Evolutionary conservation across 768 basidiomycete species (phyloP), one percentile per base, ranked within the genome.

Genomic region (Amanita brunnescens): DNA sequence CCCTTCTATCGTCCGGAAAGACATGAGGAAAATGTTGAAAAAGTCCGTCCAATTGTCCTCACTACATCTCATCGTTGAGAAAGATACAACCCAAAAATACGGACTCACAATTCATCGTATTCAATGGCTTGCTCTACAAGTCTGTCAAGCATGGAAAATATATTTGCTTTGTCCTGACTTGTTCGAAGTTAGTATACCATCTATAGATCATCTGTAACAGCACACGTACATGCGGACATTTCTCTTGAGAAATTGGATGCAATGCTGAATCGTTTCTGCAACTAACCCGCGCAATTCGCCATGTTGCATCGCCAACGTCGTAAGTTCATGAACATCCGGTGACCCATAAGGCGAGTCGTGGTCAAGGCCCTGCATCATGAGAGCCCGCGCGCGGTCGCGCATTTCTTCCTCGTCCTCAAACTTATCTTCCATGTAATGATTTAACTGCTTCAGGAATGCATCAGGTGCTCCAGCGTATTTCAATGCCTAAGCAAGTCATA

Each of bases 381-480:
- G 41, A 43, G 58, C 59, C 32, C 68, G 73, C 33, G 78, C 71
- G 32, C 80, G 76, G 55, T 92, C 83, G 34, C 81, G 80, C 66
- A 89, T 75, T 45, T 93, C 88, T 60, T 87, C 83, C 62, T 90
- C 87, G 61, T 96, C 92, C 59, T 94, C 91, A 40, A 84, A 87
- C 58, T 90, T 88, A 63, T 94, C 91, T 55, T 95, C 91, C 0
- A 79, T 76, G 58, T 92, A 95, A 23, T 90, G 74, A 55, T 85
- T 79, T 5, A 93, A 67, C 58, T 94, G 92, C 0, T 75, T 85
- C n/a, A 87, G 61, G n/a, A 95, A 67, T 1, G 62, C 57, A 49
- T 72, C 90, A 6, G 90, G 87, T 1, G 90, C 88, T 58, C 79
- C 77, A 34, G 81, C 70, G 57, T 90, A 90, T 54, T 83, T 77